These are phyloP conservation scores for Pythium brachiatum DNA, from an alignment of 352 stramenopile genomes.

Conservation along the genomic window DNA sequence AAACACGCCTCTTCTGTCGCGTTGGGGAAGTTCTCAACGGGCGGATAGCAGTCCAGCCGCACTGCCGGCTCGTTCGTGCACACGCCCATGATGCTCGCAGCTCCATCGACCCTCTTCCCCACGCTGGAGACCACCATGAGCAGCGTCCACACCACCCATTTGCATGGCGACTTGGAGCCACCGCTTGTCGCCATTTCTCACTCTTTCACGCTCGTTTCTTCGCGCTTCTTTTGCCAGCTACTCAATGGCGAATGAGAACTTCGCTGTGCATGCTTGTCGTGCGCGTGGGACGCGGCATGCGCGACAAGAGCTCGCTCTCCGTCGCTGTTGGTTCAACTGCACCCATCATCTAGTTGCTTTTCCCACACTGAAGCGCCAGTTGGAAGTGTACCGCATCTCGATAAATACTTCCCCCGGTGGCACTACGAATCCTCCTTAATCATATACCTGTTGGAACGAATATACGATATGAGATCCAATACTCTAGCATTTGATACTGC, in stretches of 20 bases:
- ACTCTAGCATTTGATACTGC: conserved; percentile 16
- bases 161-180: neutral
- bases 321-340: neutral
- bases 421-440: neutral
- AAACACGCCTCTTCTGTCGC: conserved; percentile 75
- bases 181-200: conserved; percentile 12
- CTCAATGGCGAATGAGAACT: neutral
- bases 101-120: neutral
- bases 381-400: neutral
- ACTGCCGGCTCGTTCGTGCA: conserved; percentile 30
- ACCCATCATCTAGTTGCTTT: neutral
- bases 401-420: neutral
- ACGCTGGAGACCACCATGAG: conserved; percentile 12
- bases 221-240: neutral
- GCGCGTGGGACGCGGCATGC: conserved; percentile 13
- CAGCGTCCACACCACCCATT: conserved; percentile 20
- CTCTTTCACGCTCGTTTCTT: conserved; percentile 2
- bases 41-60: conserved; percentile 76
- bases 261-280: neutral
- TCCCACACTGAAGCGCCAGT: conserved; percentile 9
- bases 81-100: conserved; percentile 12
- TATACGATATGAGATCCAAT: conserved; percentile 2
- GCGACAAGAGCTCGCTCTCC: conserved; percentile 9
- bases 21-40: conserved; percentile 53
- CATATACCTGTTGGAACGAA: neutral